phyloP scores from a whole-genome alignment of 257 asterid species.

The Forsythia suspensa region DNA sequence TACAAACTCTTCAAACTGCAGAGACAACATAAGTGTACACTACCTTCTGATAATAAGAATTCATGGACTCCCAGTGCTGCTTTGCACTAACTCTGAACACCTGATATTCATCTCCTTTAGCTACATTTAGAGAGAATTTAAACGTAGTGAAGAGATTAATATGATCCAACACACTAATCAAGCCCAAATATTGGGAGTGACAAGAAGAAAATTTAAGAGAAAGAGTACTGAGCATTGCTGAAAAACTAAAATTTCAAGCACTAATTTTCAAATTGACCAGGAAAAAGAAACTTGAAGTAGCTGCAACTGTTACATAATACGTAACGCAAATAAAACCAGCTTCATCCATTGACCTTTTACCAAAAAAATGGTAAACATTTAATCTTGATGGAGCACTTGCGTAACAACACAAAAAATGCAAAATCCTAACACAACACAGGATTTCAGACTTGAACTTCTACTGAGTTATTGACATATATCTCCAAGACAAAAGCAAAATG shows the following conservation, averaged over 20 bases:
- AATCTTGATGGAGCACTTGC: not conserved
- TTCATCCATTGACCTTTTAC: not conserved
- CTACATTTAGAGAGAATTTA: slow-evolving; percentile 50
- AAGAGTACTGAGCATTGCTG: not conserved
- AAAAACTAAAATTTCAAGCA: not conserved
- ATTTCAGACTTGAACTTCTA: not conserved
- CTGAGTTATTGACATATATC: not conserved
- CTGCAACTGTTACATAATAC: not conserved
- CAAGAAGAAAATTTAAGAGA: not conserved
- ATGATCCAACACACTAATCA: not conserved
- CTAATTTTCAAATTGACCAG: slow-evolving; percentile 7
- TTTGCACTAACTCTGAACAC: slow-evolving; percentile 67
- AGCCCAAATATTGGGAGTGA: slow-evolving; percentile 3
- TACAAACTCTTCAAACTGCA: slow-evolving; percentile 9
- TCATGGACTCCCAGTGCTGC: slow-evolving; percentile 86
- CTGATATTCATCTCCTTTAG: slow-evolving; percentile 77
- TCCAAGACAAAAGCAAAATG: slow-evolving; percentile 4
- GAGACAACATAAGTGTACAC: slow-evolving; percentile 12
- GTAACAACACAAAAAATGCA: not conserved
- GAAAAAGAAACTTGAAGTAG: not conserved
- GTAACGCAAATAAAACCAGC: not conserved
- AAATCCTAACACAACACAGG: slow-evolving; percentile 9
- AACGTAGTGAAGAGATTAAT: slow-evolving; percentile 21
- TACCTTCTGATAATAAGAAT: slow-evolving; percentile 79
- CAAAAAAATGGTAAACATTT: not conserved